Percentiles rank a stretch among this genome's conserved stretches.
Conservation (phyloP, 2,329 filamentous ascomycete species). For the Penicillium olsonii region DNA sequence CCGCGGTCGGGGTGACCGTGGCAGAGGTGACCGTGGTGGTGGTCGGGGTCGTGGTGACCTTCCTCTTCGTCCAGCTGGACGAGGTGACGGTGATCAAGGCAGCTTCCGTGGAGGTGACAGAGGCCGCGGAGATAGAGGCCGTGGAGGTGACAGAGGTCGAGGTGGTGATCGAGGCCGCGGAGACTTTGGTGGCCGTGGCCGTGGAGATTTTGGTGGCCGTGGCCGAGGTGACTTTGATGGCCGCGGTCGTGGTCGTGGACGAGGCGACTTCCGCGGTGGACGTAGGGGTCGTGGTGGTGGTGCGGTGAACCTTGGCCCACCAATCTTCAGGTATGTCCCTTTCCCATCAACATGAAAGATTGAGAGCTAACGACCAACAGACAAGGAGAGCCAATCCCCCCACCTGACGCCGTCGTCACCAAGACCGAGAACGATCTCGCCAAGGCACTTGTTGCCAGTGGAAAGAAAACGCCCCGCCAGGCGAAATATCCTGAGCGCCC, state of each 20-base stretch:
- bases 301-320: constrained; percentile 18
- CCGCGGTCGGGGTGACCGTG: constrained; percentile 22
- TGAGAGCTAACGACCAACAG: constrained; percentile 15
- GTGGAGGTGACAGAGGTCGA: constrained; percentile 19
- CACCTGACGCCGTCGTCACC: constrained; percentile 25
- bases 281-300: constrained; percentile 24
- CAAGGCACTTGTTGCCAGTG: constrained; percentile 24
- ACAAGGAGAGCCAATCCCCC: constrained; percentile 19
- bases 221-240: constrained; percentile 19
- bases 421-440: constrained; percentile 31
- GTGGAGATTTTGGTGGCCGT: constrained; percentile 24
- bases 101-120: constrained; percentile 15
- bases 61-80: constrained; percentile 23
- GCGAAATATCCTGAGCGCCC: constrained; percentile 37
- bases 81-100: constrained; percentile 20
- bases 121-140: constrained; percentile 16
- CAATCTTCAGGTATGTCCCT: constrained; percentile 32
- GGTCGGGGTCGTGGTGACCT: constrained; percentile 31
- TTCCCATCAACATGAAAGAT: not conserved
- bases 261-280: constrained; percentile 20
- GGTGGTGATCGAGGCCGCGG: constrained; percentile 28
- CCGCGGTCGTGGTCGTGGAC: constrained; percentile 23
- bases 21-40: constrained; percentile 26
- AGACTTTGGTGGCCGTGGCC: constrained; percentile 25
- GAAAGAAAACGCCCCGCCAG: constrained; percentile 15